Evolutionary conservation across 495 filamentous ascomycete genomes (phyloP), one percentile per base, ranked within the genome.

Genomic region (Aspergillus indologenus): DNA sequence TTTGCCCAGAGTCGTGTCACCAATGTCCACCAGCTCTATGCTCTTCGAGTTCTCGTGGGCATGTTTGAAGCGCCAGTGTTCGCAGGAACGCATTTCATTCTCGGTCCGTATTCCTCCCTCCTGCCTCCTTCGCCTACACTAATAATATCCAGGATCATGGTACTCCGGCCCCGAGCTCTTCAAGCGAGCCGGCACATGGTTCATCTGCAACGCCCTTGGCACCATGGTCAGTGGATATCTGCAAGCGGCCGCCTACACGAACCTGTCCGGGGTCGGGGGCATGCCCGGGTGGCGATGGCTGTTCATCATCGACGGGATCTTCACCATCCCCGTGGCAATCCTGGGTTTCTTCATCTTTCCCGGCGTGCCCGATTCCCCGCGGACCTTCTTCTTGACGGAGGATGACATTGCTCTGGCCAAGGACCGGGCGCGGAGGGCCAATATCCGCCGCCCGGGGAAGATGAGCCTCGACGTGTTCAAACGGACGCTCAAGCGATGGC

Each of bases 41-140:
- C 75, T 5, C 60, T 86, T 23, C 72, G 82, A 9, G 81, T 85
- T 60, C 71, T 86, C 19, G 79, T 85, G 21, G 82, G 81, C 0
- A 69, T 69, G 66, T 60, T 74, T 1, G 71, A 74, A 56, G 71
- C 71, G 2, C 71, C 71, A 12, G 73, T 83, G 0, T 77, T 81
- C 19, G 83, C 72, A 0, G 72, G 68, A 43, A 75, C 71, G 0
- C 72, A 75, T 62, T 75, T 75, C 45, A 70, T 74, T n/a, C 67
- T 74, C 0, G 71, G 71, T 74, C 52, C 20, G 64, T 9, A 29
- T 3, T 9, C 3, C 26, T 44, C 1, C 14, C 17, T 44, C 20
- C 34, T 17, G n/a, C 40, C 20, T 40, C 11, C 20, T 23, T 45
- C 21, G 8, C 15, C 9, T 44, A 18, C 1, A 44, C 15, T 44